These are phyloP conservation scores for Trametes punicea DNA, from an alignment of 768 basidiomycete genomes.

Conservation along the genomic window DNA sequence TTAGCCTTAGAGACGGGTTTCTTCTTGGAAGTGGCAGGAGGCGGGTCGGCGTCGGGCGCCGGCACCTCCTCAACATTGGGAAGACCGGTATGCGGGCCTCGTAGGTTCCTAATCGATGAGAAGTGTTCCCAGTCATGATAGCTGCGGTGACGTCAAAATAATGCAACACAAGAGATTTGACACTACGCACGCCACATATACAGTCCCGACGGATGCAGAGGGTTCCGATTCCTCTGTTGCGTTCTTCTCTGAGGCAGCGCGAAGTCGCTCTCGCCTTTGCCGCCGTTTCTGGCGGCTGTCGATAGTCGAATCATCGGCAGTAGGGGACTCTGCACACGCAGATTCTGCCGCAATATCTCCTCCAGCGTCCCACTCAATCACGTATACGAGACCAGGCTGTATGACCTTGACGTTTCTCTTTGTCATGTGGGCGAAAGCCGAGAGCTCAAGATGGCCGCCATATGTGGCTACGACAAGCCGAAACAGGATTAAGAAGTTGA, in stretches of 20 bases:
- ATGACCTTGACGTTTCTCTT: constrained; percentile 84
- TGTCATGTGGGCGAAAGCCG: constrained; percentile 82
- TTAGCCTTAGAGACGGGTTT: constrained; percentile 28
- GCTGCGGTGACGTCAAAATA: constrained; percentile 35
- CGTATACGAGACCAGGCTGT: constrained; percentile 88
- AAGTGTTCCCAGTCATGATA: constrained; percentile 97
- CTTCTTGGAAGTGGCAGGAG: constrained; percentile 34
- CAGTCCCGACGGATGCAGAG: constrained; percentile 35
- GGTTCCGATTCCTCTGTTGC: constrained; percentile 28
- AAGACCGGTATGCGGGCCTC: constrained; percentile 77
- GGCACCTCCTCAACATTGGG: constrained; percentile 58
- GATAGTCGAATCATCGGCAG: constrained; percentile 27
- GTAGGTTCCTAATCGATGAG: constrained; percentile 85
- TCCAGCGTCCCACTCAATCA: constrained; percentile 78
- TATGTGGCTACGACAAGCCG: constrained; percentile 60
- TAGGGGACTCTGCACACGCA: constrained; percentile 21
- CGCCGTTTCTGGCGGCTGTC: constrained; percentile 46
- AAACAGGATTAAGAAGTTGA: too few relatives aligned
- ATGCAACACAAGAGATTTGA: constrained; percentile 6
- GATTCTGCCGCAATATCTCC: constrained; percentile 35
- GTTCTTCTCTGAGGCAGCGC: constrained; percentile 28
- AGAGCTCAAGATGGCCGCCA: constrained; percentile 92
- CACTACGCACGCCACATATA: constrained; percentile 83
- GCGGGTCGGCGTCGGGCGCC: constrained; percentile 31
- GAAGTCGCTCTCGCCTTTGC: constrained; percentile 38